Evolutionary conservation across 176 grass and related monocot genomes (phyloP).

Genomic region (Oryza punctata): DNA sequence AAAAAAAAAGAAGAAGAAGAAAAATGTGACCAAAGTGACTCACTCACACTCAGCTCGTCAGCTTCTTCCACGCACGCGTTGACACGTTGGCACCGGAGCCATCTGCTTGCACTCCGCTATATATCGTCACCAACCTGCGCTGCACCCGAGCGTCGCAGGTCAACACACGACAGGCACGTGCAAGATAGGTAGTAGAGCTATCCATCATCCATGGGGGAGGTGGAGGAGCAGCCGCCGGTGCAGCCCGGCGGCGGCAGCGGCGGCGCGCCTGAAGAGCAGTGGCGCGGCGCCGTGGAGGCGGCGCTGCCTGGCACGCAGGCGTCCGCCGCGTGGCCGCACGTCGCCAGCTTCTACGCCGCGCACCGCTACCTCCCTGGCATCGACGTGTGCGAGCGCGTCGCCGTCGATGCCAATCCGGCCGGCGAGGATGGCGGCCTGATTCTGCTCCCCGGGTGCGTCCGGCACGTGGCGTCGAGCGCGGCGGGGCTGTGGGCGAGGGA

Average conservation of each 20-base stretch:
- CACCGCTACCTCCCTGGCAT: slow-evolving; percentile 52
- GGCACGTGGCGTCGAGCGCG: slow-evolving; percentile 35
- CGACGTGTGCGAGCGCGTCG: slow-evolving; percentile 51
- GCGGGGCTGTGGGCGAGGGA: slow-evolving; percentile 48
- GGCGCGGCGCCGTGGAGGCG: slow-evolving; percentile 47
- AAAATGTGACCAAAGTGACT: too few species aligned
- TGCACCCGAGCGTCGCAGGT: not conserved
- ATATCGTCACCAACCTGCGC: not conserved
- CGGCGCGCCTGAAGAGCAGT: slow-evolving; percentile 32
- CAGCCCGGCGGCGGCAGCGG: not conserved
- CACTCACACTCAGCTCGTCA: not conserved
- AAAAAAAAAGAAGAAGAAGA: too few species aligned
- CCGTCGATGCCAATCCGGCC: too few species aligned
- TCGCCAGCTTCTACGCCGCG: slow-evolving; percentile 54
- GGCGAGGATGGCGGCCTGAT: not conserved
- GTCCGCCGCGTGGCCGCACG: slow-evolving; percentile 48
- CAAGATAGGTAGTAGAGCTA: not conserved
- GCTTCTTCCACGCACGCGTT: not conserved
- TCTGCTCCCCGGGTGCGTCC: slow-evolving; percentile 32
- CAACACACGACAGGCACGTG: not conserved
- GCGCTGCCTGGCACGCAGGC: slow-evolving; percentile 35
- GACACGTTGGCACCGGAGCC: not conserved
- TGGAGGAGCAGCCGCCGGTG: slow-evolving; percentile 7
- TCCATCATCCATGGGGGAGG: slow-evolving; percentile 16
- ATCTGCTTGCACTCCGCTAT: not conserved